Evolutionary conservation across 1,139 yeast genomes (phyloP), one percentile per base, ranked within the genome.

Genomic region (Geotrichum carabidarum): DNA sequence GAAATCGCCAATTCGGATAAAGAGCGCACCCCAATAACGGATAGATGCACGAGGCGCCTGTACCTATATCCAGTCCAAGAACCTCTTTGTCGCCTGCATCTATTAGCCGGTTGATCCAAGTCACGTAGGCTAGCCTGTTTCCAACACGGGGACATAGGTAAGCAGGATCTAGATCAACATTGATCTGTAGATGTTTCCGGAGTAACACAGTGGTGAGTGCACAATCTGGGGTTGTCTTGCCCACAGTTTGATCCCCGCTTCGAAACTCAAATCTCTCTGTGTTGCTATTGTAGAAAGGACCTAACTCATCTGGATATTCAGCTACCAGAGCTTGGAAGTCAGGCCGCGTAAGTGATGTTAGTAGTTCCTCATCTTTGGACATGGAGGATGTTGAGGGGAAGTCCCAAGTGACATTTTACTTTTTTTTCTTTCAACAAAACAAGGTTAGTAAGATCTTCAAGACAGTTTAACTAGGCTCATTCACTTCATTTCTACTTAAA

Each of bases 41-140:
- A 60, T 76, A 77, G 1, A 77, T 71, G 8, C 74, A 73, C 47
- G 72, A 66, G 12, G 74, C 70, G 1, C 80, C 79, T 0, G 75
- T 71, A 1, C 80, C 80, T 8, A 65, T 53, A 49, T 65, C 69
- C 30, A 65, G 42, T 1, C 57, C 61, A 5, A n/a, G 31, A 8
- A 47, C 17, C 30, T 50, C 36, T 9, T 14, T 32, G n/a, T 45
- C 31, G 1, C 42, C 42, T n/a, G 15, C 37, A 11, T 44, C 47
- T n/a, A 53, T 58, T 12, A 60, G 45, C 6, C 44, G 51, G 11
- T 43, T 32, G 15, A 64, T 58, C 68, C 67, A 65, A 11, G 51
- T 44, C 8, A 63, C 50, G 51, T 65, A 65, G 44, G 62, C 66
- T 31, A 65, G 56, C 27, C 69, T 59, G 48, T 65, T 65, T 3